Percentiles rank a stretch among this genome's conserved stretches.
Evolutionary conservation across 2,329 filamentous ascomycete species (phyloP).

Genomic region (Nemania sp.): DNA sequence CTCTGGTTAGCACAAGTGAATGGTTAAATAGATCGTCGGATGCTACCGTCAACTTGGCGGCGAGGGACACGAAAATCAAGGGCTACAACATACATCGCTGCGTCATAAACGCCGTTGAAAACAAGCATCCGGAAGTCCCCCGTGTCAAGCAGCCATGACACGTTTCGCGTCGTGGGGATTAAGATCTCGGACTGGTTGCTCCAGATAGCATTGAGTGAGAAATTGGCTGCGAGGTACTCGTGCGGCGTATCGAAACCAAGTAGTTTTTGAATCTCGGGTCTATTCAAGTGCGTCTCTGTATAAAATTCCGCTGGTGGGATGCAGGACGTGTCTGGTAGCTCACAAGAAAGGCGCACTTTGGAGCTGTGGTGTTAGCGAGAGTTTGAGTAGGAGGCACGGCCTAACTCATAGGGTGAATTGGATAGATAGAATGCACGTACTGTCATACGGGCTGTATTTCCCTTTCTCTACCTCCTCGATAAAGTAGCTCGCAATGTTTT

Average conservation of each 20-base stretch:
- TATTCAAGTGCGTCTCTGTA: conserved; percentile 20
- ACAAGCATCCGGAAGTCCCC: conserved; percentile 21
- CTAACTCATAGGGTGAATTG: not conserved
- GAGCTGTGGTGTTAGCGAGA: not conserved
- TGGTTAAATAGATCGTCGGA: not conserved
- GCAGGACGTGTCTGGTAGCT: conserved; percentile 19
- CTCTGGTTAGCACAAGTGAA: not conserved
- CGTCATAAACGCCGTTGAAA: conserved; percentile 35
- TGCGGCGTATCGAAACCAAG: conserved; percentile 28
- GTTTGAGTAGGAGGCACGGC: not conserved
- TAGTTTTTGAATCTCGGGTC: conserved; percentile 23
- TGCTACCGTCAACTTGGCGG: not conserved
- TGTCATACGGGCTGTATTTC: conserved; percentile 20
- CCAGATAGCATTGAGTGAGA: conserved; percentile 28
- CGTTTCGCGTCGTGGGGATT: conserved; percentile 29
- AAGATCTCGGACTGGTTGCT: conserved; percentile 22
- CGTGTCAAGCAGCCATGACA: conserved; percentile 30
- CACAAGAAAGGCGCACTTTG: conserved; percentile 24
- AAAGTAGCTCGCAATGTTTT: conserved; percentile 23
- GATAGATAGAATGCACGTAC: conserved; percentile 3
- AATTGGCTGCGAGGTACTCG: conserved; percentile 24
- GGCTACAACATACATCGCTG: conserved; percentile 22
- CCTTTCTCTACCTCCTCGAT: conserved; percentile 16
- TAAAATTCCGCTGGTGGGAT: conserved; percentile 28
- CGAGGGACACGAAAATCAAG: not conserved